Evolutionary conservation across 2,329 filamentous ascomycete genomes (phyloP).

Genomic region (Penicillium concentricum): DNA sequence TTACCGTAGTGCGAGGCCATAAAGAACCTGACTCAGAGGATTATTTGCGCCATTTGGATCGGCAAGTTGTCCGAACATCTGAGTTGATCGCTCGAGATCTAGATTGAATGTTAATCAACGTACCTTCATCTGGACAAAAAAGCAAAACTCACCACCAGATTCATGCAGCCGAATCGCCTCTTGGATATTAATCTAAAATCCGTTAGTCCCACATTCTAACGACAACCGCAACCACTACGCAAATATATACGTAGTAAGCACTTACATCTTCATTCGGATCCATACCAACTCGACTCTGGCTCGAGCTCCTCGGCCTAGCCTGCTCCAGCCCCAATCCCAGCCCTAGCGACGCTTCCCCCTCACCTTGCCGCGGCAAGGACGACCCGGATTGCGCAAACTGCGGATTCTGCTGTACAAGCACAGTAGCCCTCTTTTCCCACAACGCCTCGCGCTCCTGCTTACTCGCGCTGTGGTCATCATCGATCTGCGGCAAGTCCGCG

Average conservation of each 20-base stretch:
- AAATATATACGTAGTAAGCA: neutral
- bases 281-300: constrained; percentile 27
- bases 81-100: constrained; percentile 76
- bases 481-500: constrained; percentile 73
- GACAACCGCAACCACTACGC: neutral
- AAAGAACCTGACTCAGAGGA: constrained; percentile 90
- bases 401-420: constrained; percentile 65
- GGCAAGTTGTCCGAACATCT: constrained; percentile 79
- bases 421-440: constrained; percentile 94
- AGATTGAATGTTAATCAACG: neutral
- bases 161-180: constrained; percentile 95
- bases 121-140: neutral
- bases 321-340: neutral
- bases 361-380: constrained; percentile 15
- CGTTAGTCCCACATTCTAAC: constrained; percentile 1
- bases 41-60: constrained; percentile 84
- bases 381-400: constrained; percentile 42
- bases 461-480: constrained; percentile 46
- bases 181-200: constrained; percentile 67
- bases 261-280: constrained; percentile 40
- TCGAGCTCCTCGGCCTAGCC: constrained; percentile 34
- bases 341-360: neutral
- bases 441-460: constrained; percentile 63
- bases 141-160: constrained; percentile 55
- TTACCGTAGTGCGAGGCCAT: constrained; percentile 83